Conservation (phyloP, 2,329 filamentous ascomycete genomes). For the Fusarium sp. region DNA sequence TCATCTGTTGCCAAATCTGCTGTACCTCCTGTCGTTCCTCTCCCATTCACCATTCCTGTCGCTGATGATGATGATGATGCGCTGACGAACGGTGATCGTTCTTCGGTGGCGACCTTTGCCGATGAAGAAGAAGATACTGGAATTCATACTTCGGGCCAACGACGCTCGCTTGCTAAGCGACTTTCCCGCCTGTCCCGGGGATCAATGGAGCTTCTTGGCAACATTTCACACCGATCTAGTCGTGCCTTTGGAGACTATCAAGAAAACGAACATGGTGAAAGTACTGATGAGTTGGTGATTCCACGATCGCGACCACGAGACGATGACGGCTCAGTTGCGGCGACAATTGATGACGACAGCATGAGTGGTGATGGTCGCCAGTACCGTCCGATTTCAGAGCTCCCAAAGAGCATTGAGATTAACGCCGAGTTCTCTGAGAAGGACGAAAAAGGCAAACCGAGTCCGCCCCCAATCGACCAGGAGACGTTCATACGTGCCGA, state of each 20-base stretch:
- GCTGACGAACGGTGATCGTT: constrained; percentile 59
- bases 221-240: constrained; percentile 51
- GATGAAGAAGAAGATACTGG: constrained; percentile 64
- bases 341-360: constrained; percentile 65
- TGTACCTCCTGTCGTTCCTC: constrained; percentile 64
- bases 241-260: constrained; percentile 24
- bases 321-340: constrained; percentile 63
- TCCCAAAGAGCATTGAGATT: constrained; percentile 50
- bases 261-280: constrained; percentile 47
- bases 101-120: constrained; percentile 76
- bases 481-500: constrained; percentile 15
- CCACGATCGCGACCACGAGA: constrained; percentile 46
- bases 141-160: constrained; percentile 38
- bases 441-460: constrained; percentile 27
- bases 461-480: constrained; percentile 8
- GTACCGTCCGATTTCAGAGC: constrained; percentile 37
- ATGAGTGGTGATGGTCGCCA: constrained; percentile 51
- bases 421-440: constrained; percentile 49
- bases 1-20: constrained; percentile 44
- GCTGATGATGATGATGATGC: constrained; percentile 53
- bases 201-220: constrained; percentile 56
- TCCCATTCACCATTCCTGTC: constrained; percentile 70
- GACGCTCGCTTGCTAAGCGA: constrained; percentile 56
- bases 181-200: constrained; percentile 61
- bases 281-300: constrained; percentile 58